Percentiles rank a stretch among this genome's conserved stretches.
phyloP scores from a whole-genome alignment of 129 eudicot genomes.

The Cynara cardunculus region DNA sequence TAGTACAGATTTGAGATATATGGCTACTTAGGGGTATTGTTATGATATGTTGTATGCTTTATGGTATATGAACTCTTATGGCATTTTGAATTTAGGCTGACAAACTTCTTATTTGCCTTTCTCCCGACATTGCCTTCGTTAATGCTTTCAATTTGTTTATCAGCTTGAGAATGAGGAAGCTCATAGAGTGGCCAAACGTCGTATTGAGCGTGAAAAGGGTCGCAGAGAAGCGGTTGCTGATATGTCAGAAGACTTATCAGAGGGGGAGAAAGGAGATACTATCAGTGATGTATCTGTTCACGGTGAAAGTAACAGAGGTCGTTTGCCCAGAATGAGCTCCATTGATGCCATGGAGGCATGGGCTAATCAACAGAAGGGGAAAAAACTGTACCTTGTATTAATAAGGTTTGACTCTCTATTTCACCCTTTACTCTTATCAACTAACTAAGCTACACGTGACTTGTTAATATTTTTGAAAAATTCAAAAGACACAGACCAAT shows the following conservation, averaged over 20 bases:
- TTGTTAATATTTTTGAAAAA: background rate
- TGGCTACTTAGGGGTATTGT: background rate
- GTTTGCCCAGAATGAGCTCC: conserved; percentile 87
- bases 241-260: conserved; percentile 97
- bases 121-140: background rate
- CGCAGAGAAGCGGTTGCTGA: conserved; percentile 97
- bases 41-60: background rate
- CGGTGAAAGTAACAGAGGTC: conserved; percentile 73
- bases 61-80: background rate
- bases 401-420: conserved; percentile 47
- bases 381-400: conserved; percentile 77
- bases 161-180: conserved; percentile 93
- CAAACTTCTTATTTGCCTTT: background rate
- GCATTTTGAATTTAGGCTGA: background rate
- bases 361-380: conserved; percentile 89
- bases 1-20: too few relatives aligned
- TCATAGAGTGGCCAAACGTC: conserved; percentile 80
- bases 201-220: conserved; percentile 88
- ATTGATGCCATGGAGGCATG: conserved; percentile 86
- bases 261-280: conserved; percentile 88
- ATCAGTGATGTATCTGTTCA: conserved; percentile 61
- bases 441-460: background rate
- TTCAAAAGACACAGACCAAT: background rate
- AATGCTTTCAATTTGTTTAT: conserved; percentile 3
- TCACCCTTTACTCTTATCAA: background rate